Percentiles rank a stretch among this genome's conserved stretches.
These are phyloP conservation scores for Phytopythium aichiense DNA, from an alignment of 352 stramenopile genomes.

Conservation along the genomic window DNA sequence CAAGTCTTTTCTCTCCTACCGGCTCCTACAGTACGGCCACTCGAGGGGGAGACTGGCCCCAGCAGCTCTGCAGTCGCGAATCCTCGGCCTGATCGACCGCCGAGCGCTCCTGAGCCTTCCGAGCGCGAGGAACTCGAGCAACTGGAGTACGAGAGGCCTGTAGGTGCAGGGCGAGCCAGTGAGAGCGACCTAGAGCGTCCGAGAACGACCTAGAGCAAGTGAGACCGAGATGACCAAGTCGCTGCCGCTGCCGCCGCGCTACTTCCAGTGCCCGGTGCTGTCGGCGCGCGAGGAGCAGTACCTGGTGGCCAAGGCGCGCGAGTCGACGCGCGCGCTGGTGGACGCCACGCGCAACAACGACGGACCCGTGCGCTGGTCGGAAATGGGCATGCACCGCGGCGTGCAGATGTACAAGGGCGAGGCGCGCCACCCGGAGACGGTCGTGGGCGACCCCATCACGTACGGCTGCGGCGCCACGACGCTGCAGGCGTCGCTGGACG, in stretches of 20 bases:
- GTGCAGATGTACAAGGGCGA: constrained; percentile 74
- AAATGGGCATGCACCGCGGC: constrained; percentile 42
- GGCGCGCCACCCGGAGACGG: constrained; percentile 34
- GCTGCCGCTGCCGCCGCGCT: constrained; percentile 42
- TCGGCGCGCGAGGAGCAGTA: constrained; percentile 45
- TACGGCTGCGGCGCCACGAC: constrained; percentile 58
- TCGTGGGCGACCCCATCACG: constrained; percentile 38
- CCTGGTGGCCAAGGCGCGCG: constrained; percentile 54
- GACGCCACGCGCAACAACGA: constrained; percentile 53
- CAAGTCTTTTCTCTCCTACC: not conserved
- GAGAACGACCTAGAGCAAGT: not conserved
- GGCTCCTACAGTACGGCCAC: too few relatives aligned
- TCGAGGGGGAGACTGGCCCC: too few relatives aligned
- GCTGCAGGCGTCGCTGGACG: constrained; percentile 55
- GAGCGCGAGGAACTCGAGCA: too few relatives aligned
- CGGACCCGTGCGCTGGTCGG: constrained; percentile 53
- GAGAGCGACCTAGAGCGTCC: too few relatives aligned
- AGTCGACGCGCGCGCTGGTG: constrained; percentile 55
- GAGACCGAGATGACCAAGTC: constrained; percentile 27
- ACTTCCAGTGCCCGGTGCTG: constrained; percentile 56
- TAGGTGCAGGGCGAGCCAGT: too few relatives aligned
- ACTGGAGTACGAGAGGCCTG: too few relatives aligned
- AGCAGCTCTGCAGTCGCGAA: not conserved
- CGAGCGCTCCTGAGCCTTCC: too few relatives aligned
- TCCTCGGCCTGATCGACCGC: not conserved